Percentiles rank a stretch among this genome's conserved stretches.
Evolutionary conservation across 2,329 filamentous ascomycete species (phyloP).

Genomic region (Aspergillus clavatus): DNA sequence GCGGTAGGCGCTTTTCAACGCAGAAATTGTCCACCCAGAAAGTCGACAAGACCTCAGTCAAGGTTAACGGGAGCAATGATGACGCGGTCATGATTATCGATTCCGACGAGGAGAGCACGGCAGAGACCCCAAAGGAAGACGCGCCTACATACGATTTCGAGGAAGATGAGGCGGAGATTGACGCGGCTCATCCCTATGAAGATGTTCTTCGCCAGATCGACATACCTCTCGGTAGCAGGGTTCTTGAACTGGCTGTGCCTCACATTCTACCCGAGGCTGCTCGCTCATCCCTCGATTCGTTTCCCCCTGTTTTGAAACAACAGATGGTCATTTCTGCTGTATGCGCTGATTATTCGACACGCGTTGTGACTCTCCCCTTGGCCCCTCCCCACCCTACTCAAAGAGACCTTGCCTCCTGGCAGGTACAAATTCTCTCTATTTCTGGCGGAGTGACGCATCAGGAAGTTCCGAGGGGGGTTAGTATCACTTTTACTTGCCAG

Average conservation of each 20-base stretch:
- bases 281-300: slow-evolving; percentile 38
- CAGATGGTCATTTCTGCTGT: slow-evolving; percentile 52
- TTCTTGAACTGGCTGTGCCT: slow-evolving; percentile 49
- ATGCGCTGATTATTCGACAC: slow-evolving; percentile 54
- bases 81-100: slow-evolving; percentile 54
- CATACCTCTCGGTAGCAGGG: slow-evolving; percentile 50
- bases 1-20: slow-evolving; percentile 47
- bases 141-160: slow-evolving; percentile 43
- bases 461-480: slow-evolving; percentile 47
- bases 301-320: slow-evolving; percentile 45
- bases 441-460: slow-evolving; percentile 46
- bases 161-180: slow-evolving; percentile 52
- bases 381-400: slow-evolving; percentile 45
- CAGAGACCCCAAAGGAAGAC: slow-evolving; percentile 23
- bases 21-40: slow-evolving; percentile 23
- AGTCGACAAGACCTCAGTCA: slow-evolving; percentile 20
- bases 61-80: slow-evolving; percentile 22
- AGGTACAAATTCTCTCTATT: slow-evolving; percentile 48
- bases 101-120: slow-evolving; percentile 51
- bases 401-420: slow-evolving; percentile 32
- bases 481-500: slow-evolving; percentile 50
- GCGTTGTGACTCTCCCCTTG: slow-evolving; percentile 52
- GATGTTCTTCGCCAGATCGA: slow-evolving; percentile 52
- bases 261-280: slow-evolving; percentile 41
- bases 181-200: slow-evolving; percentile 52